Evolutionary conservation across 1,284 basidiomycete species (phyloP).

Genomic region (Peniophora sp.): DNA sequence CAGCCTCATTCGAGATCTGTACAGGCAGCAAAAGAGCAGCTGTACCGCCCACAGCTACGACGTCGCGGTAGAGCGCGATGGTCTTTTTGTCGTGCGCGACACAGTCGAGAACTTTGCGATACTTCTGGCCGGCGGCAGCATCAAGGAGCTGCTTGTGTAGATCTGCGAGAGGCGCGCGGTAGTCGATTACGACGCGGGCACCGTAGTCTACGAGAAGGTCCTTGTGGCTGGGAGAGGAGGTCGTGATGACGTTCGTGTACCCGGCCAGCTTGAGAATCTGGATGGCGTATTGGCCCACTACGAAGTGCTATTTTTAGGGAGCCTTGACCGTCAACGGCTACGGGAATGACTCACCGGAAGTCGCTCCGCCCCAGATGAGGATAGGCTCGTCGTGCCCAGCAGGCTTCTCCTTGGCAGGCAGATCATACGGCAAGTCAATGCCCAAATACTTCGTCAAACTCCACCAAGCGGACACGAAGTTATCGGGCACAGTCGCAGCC

Average conservation of each 20-base stretch:
- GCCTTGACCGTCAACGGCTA: not conserved
- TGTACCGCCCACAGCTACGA: conserved; percentile 27
- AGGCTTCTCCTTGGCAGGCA: conserved; percentile 26
- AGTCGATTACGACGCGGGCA: conserved; percentile 43
- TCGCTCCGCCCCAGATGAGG: conserved; percentile 48
- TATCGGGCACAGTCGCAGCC: conserved; percentile 43
- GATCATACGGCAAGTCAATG: conserved; percentile 30
- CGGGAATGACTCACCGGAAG: conserved; percentile 13
- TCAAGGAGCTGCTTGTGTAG: conserved; percentile 25
- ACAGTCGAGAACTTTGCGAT: conserved; percentile 33
- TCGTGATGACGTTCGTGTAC: conserved; percentile 42
- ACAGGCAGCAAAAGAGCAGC: conserved; percentile 41
- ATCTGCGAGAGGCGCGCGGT: conserved; percentile 31
- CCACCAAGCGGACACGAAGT: conserved; percentile 41
- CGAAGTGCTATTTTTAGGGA: too few species aligned
- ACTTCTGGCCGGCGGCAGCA: conserved; percentile 28
- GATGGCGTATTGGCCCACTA: conserved; percentile 40
- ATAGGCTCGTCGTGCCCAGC: conserved; percentile 29
- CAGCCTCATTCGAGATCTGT: not conserved
- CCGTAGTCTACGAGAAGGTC: conserved; percentile 38
- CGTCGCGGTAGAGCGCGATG: conserved; percentile 20
- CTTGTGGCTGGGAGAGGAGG: conserved; percentile 43
- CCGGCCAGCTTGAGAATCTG: conserved; percentile 47
- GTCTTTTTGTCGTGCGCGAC: conserved; percentile 31
- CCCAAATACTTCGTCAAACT: conserved; percentile 28